Evolutionary conservation across 164 flowering plant species (phyloP).

Genomic region (Vitis rotundifolia): DNA sequence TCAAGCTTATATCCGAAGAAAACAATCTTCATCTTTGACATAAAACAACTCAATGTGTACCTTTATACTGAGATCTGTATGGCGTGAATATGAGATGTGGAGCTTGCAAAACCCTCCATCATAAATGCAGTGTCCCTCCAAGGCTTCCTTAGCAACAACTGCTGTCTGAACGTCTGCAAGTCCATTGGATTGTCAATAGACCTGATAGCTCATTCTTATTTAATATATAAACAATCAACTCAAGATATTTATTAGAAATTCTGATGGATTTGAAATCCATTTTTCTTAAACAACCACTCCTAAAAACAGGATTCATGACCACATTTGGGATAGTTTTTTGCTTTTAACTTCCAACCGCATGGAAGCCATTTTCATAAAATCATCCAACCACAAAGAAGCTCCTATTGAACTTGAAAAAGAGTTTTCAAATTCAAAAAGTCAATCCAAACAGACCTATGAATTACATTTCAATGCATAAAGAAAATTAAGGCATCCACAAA

Average conservation of each 20-base stretch:
- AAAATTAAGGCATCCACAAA: not conserved
- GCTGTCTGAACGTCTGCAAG: constrained; percentile 81
- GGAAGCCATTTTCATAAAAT: not conserved
- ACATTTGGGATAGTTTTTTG: too few species aligned
- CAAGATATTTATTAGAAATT: not conserved
- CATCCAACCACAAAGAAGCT: too few species aligned
- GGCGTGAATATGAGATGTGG: constrained; percentile 89
- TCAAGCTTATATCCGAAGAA: too few species aligned
- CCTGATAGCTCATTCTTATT: not conserved
- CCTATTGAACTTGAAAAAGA: too few species aligned
- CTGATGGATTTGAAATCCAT: not conserved
- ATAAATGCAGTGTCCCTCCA: constrained; percentile 94
- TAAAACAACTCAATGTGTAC: constrained; percentile 23
- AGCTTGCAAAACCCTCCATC: constrained; percentile 99
- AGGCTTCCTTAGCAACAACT: constrained; percentile 77
- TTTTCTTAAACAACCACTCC: not conserved
- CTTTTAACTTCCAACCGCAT: not conserved
- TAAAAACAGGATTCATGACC: too few species aligned
- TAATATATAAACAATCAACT: not conserved
- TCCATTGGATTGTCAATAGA: not conserved
- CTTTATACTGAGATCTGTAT: constrained; percentile 93
- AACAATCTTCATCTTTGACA: not conserved
- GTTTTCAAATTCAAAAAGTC: too few species aligned
- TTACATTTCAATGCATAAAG: not conserved
- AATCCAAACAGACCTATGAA: not conserved